Percentiles rank a stretch among this genome's conserved stretches.
phyloP scores from a whole-genome alignment of 1,284 basidiomycete species.

The Heterobasidion annosum region DNA sequence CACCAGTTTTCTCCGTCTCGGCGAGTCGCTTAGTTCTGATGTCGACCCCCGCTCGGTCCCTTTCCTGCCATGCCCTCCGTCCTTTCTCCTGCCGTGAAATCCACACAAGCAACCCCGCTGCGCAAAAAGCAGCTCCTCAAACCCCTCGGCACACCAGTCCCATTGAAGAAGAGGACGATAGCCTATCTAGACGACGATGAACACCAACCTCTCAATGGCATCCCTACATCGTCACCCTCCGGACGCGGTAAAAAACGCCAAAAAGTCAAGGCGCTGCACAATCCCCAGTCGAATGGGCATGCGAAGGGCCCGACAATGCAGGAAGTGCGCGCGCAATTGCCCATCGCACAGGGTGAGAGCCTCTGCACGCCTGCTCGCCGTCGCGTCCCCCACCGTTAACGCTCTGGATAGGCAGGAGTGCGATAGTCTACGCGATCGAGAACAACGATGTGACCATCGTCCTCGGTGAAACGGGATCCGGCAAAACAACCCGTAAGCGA shows the following conservation, averaged over 20 bases:
- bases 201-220: not conserved
- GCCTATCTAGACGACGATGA: slow-evolving; percentile 1
- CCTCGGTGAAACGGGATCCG: slow-evolving; percentile 94
- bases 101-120: not conserved
- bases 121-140: not conserved
- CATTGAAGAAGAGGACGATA: not conserved
- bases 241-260: slow-evolving; percentile 2
- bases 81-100: not conserved
- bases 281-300: not conserved
- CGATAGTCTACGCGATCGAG: slow-evolving; percentile 66
- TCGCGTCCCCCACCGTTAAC: not conserved
- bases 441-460: slow-evolving; percentile 86
- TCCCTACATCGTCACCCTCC: not conserved
- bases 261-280: not conserved
- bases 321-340: slow-evolving; percentile 59
- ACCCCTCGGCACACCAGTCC: too few relatives aligned
- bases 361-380: not conserved
- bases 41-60: not conserved
- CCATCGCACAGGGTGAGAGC: slow-evolving; percentile 65
- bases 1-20: too few relatives aligned
- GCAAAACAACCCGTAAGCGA: slow-evolving; percentile 88
- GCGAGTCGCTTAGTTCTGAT: too few relatives aligned
- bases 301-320: slow-evolving; percentile 26
- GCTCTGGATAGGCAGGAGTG: slow-evolving; percentile 51
- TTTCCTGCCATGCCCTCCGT: not conserved